phyloP scores from a whole-genome alignment of 108 stramenopile species.

The Nannochloropsis gaditana region DNA sequence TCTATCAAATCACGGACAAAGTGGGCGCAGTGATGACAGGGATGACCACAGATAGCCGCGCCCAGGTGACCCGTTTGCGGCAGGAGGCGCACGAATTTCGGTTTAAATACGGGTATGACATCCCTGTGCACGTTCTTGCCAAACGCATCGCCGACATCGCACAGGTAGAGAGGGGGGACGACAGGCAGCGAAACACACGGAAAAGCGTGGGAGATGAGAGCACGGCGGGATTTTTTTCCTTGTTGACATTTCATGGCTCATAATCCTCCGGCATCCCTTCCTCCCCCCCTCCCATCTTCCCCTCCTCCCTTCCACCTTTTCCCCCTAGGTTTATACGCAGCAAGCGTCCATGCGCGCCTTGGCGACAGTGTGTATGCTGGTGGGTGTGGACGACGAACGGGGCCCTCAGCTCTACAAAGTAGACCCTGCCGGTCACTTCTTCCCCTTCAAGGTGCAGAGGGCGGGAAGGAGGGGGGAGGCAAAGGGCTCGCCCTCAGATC shows the following conservation, averaged over 20 bases:
- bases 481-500: not conserved
- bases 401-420: conserved; percentile 93
- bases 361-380: conserved; percentile 75
- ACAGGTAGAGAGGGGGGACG: not conserved
- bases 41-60: conserved; percentile 61
- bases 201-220: not conserved
- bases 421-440: conserved; percentile 95
- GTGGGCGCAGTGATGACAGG: conserved; percentile 90
- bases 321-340: conserved; percentile 80
- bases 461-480: not conserved
- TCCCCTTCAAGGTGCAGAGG: conserved; percentile 67
- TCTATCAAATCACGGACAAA: conserved; percentile 75
- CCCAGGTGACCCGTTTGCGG: conserved; percentile 77
- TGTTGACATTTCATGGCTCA: not conserved
- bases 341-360: conserved; percentile 80
- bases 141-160: conserved; percentile 93
- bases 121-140: conserved; percentile 80
- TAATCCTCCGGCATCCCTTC: not conserved
- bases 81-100: conserved; percentile 90
- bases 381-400: conserved; percentile 93
- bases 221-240: not conserved
- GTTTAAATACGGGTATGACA: conserved; percentile 88
- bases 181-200: not conserved
- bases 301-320: not conserved
- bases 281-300: not conserved